phyloP scores from a whole-genome alignment of 257 asterid genomes.

The Solanum chaucha region DNA sequence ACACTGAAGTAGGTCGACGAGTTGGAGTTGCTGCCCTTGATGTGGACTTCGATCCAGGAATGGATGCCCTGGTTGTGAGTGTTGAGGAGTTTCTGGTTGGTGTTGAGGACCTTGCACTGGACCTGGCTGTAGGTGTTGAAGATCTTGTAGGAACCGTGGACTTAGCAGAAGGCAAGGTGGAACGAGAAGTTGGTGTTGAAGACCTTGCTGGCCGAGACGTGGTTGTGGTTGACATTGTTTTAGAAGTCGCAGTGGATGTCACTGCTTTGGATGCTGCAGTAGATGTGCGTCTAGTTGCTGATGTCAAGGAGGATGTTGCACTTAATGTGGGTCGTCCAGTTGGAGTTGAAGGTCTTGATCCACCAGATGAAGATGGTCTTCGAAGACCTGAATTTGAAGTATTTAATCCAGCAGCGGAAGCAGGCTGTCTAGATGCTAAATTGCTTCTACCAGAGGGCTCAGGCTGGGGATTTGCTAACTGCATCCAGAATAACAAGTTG shows the following conservation, averaged over 20 bases:
- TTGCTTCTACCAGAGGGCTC: conserved; percentile 62
- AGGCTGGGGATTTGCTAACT: conserved; percentile 78
- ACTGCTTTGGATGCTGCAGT: conserved; percentile 20
- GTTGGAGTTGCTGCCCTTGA: conserved; percentile 79
- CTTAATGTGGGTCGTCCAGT: conserved; percentile 68
- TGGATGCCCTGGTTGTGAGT: conserved; percentile 50
- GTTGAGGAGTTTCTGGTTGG: conserved; percentile 68
- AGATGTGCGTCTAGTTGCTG: conserved; percentile 39
- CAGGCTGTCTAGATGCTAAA: conserved; percentile 45
- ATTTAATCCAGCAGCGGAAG: conserved; percentile 55
- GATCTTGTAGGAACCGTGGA: conserved; percentile 67
- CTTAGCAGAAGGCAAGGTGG: conserved; percentile 42
- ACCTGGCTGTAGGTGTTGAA: conserved; percentile 75
- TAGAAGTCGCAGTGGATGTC: conserved; percentile 23
- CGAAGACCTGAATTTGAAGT: conserved; percentile 64
- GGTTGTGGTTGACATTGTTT: neutral
- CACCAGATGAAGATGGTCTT: conserved; percentile 85
- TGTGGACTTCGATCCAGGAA: conserved; percentile 55
- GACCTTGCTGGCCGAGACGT: conserved; percentile 53
- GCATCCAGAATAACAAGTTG: conserved; percentile 20
- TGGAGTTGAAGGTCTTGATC: conserved; percentile 88
- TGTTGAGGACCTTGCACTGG: conserved; percentile 67
- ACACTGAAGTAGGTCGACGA: conserved; percentile 38
- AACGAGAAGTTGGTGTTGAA: conserved; percentile 70
- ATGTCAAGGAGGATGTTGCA: conserved; percentile 37